Conservation (phyloP, 257 asterid genomes). For the Solanum tarapatanum region DNA sequence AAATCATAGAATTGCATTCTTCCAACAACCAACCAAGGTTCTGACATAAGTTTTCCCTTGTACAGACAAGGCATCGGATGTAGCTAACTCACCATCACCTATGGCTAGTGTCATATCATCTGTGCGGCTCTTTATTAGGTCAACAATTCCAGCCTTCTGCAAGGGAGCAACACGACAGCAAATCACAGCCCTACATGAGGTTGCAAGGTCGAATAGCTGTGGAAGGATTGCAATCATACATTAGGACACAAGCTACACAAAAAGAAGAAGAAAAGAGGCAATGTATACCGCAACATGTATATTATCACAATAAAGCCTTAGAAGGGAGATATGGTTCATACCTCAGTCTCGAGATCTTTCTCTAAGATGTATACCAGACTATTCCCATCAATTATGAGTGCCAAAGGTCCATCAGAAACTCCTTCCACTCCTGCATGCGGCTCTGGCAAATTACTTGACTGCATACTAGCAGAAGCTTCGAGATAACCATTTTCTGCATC, state of each 20-base stretch:
- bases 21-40: not conserved
- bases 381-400: conserved; percentile 95
- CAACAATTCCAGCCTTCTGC: conserved; percentile 98
- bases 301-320: not conserved
- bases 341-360: conserved; percentile 87
- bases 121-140: conserved; percentile 78
- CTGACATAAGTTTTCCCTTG: not conserved
- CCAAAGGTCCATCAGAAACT: conserved; percentile 37
- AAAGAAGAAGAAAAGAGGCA: not conserved
- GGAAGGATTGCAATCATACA: conserved; percentile 12
- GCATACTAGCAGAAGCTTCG: conserved; percentile 38
- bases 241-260: conserved; percentile 12
- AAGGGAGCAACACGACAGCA: conserved; percentile 98
- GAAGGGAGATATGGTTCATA: conserved; percentile 15
- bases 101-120: conserved; percentile 98
- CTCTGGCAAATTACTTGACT: conserved; percentile 28
- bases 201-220: conserved; percentile 93
- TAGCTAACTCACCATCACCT: conserved; percentile 77
- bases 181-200: conserved; percentile 74
- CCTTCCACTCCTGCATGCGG: conserved; percentile 32
- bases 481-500: conserved; percentile 36
- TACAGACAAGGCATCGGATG: not conserved
- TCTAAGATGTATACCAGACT: conserved; percentile 93
- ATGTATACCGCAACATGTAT: not conserved
- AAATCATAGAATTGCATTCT: not conserved